These are phyloP conservation scores for Candida tetrigidarum DNA, from an alignment of 1,139 yeast genomes.

Conservation along the genomic window DNA sequence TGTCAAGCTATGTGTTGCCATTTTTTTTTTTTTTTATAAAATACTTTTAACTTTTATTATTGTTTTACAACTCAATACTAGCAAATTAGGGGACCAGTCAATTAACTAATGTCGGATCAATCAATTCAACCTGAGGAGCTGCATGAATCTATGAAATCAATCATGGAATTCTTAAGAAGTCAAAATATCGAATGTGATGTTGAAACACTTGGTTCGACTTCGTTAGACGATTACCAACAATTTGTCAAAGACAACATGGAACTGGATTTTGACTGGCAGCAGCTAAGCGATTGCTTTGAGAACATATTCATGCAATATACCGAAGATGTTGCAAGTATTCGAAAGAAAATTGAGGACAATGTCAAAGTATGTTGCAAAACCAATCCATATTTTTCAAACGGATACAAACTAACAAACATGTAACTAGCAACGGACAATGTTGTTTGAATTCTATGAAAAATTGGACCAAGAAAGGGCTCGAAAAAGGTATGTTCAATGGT, in stretches of 20 bases:
- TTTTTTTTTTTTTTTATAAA: neutral
- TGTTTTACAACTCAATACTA: no score
- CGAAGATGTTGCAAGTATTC: constrained; percentile 19
- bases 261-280: constrained; percentile 22
- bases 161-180: constrained; percentile 7
- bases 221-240: neutral
- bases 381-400: neutral
- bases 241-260: constrained; percentile 1
- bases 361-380: constrained; percentile 18
- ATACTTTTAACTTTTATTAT: neutral
- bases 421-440: constrained; percentile 16
- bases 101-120: constrained; percentile 4
- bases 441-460: constrained; percentile 26
- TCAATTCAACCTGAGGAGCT: neutral
- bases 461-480: constrained; percentile 26
- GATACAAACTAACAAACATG: constrained; percentile 5
- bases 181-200: neutral
- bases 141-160: constrained; percentile 5
- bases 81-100: no score
- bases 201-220: neutral
- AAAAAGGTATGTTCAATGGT: constrained; percentile 17
- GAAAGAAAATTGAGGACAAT: constrained; percentile 21
- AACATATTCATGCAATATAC: constrained; percentile 22
- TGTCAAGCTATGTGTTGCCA: neutral
- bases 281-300: constrained; percentile 21